Evolutionary conservation across 2,329 filamentous ascomycete species (phyloP), one percentile per base, ranked within the genome.

Genomic region (Pseudogymnoascus sp.): DNA sequence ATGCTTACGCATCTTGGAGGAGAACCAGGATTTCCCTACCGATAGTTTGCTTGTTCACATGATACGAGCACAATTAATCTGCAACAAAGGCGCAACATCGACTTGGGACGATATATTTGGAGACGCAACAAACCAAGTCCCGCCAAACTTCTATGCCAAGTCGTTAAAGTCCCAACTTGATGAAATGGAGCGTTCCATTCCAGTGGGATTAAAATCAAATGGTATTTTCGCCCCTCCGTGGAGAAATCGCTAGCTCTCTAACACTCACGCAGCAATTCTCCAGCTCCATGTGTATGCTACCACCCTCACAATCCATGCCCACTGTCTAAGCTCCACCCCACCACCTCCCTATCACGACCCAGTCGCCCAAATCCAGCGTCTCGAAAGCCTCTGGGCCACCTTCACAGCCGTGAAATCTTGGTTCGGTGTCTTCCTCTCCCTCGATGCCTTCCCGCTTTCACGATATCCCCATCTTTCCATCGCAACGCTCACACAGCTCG

Each of bases 21-120:
- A 59, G 11, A 11, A 5, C 30, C 47, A 61, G 8, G 63, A 64
- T 30, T 63, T 59, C 43, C 11, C 37, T 3, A 64, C 61, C 5
- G 63, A 64, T 28, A 11, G 7, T 9, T 30, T 57, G 11, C 57
- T 64, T 6, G 50, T 61, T 25, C 32, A 57, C 8, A 43, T 54
- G 37, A 43, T 63, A 20, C 47, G 61, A 30, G 37, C 58, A 34
- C 61, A 64, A 7, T 20, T 54, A n/a, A 54, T 54, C 25, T 54
- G 47, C n/a, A 54, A 54, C 9, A 54, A 54, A 11, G 16, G 47
- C 12, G 11, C 28, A 54, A 32, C 47, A 32, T 54, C 47, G 18
- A 32, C 28, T 7, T 54, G 47, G 47, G 47, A 54, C 5, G 47
- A 54, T 30, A 54, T 32, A 6, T 54, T 54, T 32, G 47, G 47